Conservation (phyloP, 176 grass and related monocot genomes). For the Avena insularis region DNA sequence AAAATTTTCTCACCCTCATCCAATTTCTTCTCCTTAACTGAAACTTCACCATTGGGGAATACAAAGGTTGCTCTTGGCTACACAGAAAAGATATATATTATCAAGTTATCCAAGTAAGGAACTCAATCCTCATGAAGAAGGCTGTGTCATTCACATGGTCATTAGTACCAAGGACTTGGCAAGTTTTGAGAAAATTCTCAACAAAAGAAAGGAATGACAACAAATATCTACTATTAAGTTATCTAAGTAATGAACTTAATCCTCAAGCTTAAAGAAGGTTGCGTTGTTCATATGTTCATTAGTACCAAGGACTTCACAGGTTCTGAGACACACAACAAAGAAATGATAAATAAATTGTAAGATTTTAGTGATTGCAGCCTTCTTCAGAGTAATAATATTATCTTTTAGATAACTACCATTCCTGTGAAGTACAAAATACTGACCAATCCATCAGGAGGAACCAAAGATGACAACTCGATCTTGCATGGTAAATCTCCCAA, state of each 20-base stretch:
- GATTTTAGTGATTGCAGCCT: background rate
- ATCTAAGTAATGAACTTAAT: conserved; percentile 4
- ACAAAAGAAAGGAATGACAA: background rate
- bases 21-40: conserved; percentile 71
- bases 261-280: background rate
- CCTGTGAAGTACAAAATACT: conserved; percentile 40
- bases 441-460: conserved; percentile 81
- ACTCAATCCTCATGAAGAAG: background rate
- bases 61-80: conserved; percentile 82
- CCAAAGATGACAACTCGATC: conserved; percentile 74
- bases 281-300: background rate
- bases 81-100: conserved; percentile 34
- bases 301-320: background rate
- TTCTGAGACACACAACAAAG: conserved; percentile 2
- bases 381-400: background rate
- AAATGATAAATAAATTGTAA: background rate
- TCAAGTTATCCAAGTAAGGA: conserved; percentile 25
- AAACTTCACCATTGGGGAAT: conserved; percentile 86
- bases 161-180: background rate
- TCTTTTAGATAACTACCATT: background rate
- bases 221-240: conserved; percentile 30
- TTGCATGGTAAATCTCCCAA: conserved; percentile 90
- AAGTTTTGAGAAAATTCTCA: conserved; percentile 13
- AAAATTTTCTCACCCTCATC: conserved; percentile 62
- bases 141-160: background rate